phyloP scores from a whole-genome alignment of 768 basidiomycete species.

The Suillus clintonianus region DNA sequence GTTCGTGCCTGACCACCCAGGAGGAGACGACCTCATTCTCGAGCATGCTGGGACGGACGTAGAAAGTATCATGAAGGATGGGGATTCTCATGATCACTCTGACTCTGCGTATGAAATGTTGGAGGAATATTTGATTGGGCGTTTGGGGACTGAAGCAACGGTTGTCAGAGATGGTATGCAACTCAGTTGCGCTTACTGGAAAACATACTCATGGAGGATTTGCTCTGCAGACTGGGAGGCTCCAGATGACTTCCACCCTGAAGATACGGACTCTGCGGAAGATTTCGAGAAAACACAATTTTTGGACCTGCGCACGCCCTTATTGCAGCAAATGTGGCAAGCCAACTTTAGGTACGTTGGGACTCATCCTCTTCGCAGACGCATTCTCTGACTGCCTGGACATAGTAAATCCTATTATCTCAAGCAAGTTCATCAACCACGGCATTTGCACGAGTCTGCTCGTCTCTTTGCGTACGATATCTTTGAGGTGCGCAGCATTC shows the following conservation, averaged over 20 bases:
- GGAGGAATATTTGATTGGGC: constrained; percentile 84
- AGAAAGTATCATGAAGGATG: constrained; percentile 77
- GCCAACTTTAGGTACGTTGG: constrained; percentile 75
- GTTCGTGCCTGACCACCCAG: constrained; percentile 89
- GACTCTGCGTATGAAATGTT: constrained; percentile 91
- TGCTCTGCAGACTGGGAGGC: constrained; percentile 77
- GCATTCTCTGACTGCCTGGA: constrained; percentile 9
- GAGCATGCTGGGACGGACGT: constrained; percentile 85
- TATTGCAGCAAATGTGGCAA: constrained; percentile 85
- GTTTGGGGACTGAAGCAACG: constrained; percentile 71
- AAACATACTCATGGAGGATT: neutral
- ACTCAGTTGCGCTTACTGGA: neutral
- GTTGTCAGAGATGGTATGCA: constrained; percentile 78
- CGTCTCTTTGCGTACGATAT: constrained; percentile 81
- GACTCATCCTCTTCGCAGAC: neutral
- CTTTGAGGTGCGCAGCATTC: constrained; percentile 63
- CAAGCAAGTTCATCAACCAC: constrained; percentile 94
- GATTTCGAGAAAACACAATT: constrained; percentile 93
- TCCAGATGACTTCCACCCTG: constrained; percentile 87
- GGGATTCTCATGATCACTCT: constrained; percentile 83
- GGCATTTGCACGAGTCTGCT: constrained; percentile 81
- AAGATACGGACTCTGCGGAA: constrained; percentile 76
- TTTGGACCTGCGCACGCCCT: constrained; percentile 83
- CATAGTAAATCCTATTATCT: constrained; percentile 91
- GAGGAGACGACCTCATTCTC: constrained; percentile 90